Conservation (phyloP, 2,329 filamentous ascomycete species). For the Neonectria magnoliae region DNA sequence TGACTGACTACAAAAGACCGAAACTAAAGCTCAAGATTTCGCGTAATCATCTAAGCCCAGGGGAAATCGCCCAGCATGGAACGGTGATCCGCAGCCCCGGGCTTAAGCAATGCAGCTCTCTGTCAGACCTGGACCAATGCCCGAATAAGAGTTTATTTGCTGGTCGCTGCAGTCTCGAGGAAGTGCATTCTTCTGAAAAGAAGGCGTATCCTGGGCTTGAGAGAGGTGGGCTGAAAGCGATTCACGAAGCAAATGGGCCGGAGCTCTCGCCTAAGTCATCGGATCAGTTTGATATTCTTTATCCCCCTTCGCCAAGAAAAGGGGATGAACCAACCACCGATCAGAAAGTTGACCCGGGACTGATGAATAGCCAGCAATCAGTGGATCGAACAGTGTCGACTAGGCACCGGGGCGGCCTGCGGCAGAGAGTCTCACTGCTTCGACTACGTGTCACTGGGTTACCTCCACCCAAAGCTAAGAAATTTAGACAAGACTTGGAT, state of each 20-base stretch:
- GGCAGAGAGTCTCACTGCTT: slow-evolving; percentile 46
- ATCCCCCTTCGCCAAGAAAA: slow-evolving; percentile 40
- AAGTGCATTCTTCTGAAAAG: slow-evolving; percentile 22
- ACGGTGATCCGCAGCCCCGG: slow-evolving; percentile 34
- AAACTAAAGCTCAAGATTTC: slow-evolving; percentile 49
- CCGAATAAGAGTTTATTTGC: slow-evolving; percentile 23
- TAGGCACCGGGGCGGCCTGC: slow-evolving; percentile 28
- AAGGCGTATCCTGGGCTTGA: slow-evolving; percentile 16
- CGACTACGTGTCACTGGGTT: slow-evolving; percentile 37
- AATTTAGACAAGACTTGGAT: slow-evolving; percentile 13
- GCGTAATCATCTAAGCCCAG: slow-evolving; percentile 41
- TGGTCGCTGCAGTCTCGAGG: slow-evolving; percentile 24
- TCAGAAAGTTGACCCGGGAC: slow-evolving; percentile 20
- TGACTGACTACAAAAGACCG: slow-evolving; percentile 35
- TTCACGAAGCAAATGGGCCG: slow-evolving; percentile 21
- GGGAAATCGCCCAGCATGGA: slow-evolving; percentile 21
- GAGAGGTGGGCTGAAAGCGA: slow-evolving; percentile 14
- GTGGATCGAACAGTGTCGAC: background rate
- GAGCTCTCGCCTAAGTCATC: slow-evolving; percentile 38
- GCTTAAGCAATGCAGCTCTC: slow-evolving; percentile 47
- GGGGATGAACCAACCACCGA: slow-evolving; percentile 15
- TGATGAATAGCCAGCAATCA: background rate
- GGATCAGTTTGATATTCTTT: slow-evolving; percentile 50
- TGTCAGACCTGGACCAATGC: slow-evolving; percentile 43
- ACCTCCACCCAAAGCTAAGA: slow-evolving; percentile 24